Conservation (phyloP, 176 grass and related monocot species). For the Aegilops longissima region DNA sequence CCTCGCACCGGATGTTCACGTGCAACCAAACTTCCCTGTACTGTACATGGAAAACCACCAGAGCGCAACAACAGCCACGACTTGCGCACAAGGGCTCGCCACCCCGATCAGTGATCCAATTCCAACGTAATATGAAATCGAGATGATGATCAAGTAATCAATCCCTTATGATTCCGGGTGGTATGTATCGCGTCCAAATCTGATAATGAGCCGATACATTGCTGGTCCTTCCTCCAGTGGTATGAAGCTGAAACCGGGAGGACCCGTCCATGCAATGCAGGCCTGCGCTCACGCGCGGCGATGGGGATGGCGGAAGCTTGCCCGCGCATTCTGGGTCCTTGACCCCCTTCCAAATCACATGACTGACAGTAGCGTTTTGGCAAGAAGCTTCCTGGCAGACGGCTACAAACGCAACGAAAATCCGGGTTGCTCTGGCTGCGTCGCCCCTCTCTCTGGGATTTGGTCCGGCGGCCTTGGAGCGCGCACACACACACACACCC, state of each 20-base stretch:
- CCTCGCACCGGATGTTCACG: constrained; percentile 28
- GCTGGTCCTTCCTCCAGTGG: not conserved
- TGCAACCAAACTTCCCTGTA: not conserved
- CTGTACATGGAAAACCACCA: not conserved
- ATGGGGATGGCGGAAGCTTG: not conserved
- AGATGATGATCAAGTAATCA: not conserved
- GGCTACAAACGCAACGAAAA: not conserved
- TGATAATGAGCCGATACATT: not conserved
- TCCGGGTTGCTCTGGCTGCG: no score
- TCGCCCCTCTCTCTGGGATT: no score
- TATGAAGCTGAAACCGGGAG: not conserved
- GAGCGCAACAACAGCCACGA: not conserved
- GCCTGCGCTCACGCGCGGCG: not conserved
- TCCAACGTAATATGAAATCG: not conserved
- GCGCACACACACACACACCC: no score
- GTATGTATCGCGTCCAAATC: no score
- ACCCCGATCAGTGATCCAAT: not conserved
- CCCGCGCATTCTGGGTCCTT: not conserved
- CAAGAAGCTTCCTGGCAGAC: not conserved
- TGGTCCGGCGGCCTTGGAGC: no score
- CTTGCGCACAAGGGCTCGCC: not conserved
- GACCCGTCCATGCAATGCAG: not conserved
- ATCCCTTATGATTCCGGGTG: not conserved
- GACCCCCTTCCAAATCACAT: not conserved
- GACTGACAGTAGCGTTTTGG: not conserved